Percentiles rank a stretch among this genome's conserved stretches.
Conservation (phyloP, 345 rosid species). For the Sisymbrium irio region DNA sequence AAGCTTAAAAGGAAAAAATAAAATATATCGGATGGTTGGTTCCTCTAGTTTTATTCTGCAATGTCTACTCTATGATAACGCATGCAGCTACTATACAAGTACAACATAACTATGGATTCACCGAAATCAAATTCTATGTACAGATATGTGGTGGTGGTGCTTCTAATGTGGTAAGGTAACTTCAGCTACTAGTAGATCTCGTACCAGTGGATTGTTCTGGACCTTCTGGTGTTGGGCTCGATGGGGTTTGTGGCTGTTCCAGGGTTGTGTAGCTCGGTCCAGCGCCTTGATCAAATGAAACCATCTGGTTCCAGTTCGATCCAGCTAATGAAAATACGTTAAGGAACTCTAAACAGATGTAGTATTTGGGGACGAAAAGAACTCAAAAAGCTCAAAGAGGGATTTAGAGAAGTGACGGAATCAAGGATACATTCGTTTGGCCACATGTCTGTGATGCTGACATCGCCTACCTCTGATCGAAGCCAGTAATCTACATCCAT, state of each 20-base stretch:
- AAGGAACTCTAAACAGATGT: constrained; percentile 11
- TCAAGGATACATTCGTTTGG: constrained; percentile 74
- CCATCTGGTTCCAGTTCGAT: constrained; percentile 23
- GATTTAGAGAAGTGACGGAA: neutral
- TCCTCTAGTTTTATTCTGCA: constrained; percentile 31
- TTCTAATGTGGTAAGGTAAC: constrained; percentile 3
- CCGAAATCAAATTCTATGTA: constrained; percentile 26
- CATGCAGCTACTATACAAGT: constrained; percentile 33
- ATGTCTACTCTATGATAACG: constrained; percentile 22
- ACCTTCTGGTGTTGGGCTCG: constrained; percentile 15
- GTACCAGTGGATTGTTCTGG: constrained; percentile 3
- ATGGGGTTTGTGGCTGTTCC: constrained; percentile 25
- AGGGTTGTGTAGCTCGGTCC: constrained; percentile 27
- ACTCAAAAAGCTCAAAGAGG: neutral
- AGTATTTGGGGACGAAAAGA: neutral
- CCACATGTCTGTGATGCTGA: constrained; percentile 94
- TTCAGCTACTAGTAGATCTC: constrained; percentile 30
- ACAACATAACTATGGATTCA: constrained; percentile 20
- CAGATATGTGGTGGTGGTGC: constrained; percentile 18
- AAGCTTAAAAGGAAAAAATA: neutral
- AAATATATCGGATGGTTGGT: constrained; percentile 16
- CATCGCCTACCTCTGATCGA: constrained; percentile 76
- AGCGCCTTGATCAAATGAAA: constrained; percentile 18
- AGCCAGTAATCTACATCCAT: constrained; percentile 93
- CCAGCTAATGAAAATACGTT: constrained; percentile 24